Evolutionary conservation across 2,329 filamentous ascomycete genomes (phyloP), one percentile per base, ranked within the genome.

Genomic region (Trichophyton rubrum): DNA sequence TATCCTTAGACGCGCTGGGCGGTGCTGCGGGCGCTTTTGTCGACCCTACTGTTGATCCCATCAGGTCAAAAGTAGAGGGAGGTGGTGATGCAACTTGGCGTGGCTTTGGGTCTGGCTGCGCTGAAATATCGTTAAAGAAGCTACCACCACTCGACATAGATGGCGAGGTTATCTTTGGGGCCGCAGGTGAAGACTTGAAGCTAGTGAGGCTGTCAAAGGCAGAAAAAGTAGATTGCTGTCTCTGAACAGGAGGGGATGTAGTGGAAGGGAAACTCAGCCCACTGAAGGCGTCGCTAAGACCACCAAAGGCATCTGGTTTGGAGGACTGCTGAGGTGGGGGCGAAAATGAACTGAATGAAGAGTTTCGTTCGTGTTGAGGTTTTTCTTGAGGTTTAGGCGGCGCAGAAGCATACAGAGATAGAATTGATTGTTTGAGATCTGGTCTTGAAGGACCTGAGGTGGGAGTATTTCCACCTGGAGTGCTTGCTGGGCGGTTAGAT

Each of bases 361-460:
- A 79, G 43, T 80, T 80, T 11, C 82, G 79, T 40, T 78, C 77
- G 70, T 87, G 85, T 60, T 76, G 76, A 60, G 83, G 79, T 4
- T 38, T 9, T 15, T 55, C 51, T 67, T 88, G 87, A n/a, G 89
- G 85, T 69, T 90, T 88, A 2, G 90, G 88, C 5, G 90, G 88
- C 3, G 84, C 84, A 6, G 89, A 88, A 9, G 91, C 90, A 71
- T 99, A 99, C 15, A 99, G 81, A 6, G 93, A 99, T 56, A 99
- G 77, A 63, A 99, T 99, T 1, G 92, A 97, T 74, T 96, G 92
- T 75, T 99, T 99, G 62, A 99, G 78, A 71, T 99, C 93, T 2
- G 92, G 91, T 63, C 93, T 82, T 53, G 90, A 95, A 30, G 61
- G 85, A 11, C 81, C 80, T 17, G 78, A 78, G 2, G 80, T 72